These are phyloP conservation scores for Bondarzewia mesenterica DNA, from an alignment of 1,284 basidiomycete genomes.

Conservation along the genomic window DNA sequence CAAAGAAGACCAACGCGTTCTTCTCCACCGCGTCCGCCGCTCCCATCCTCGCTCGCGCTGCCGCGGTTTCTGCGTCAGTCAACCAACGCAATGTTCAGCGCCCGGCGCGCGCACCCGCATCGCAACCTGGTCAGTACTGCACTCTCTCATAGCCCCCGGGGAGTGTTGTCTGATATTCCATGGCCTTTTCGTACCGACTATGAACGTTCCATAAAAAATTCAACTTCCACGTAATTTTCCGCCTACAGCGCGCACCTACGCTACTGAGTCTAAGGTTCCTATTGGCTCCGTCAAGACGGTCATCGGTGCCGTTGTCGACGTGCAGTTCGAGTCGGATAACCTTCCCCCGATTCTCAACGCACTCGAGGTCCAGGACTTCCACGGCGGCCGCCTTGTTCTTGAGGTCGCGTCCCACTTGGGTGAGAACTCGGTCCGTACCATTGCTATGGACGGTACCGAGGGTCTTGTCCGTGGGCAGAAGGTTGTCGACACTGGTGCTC, in stretches of 20 bases:
- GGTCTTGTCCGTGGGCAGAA: constrained; percentile 99
- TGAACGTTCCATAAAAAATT: neutral
- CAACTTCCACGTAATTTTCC: constrained; percentile 15
- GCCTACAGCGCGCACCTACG: constrained; percentile 74
- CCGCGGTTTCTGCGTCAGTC: constrained; percentile 21
- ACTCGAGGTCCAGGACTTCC: constrained; percentile 92
- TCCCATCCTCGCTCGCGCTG: constrained; percentile 27
- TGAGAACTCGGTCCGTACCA: constrained; percentile 97
- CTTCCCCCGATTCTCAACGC: constrained; percentile 97
- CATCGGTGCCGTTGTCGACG: constrained; percentile 99
- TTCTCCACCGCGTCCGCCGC: constrained; percentile 60
- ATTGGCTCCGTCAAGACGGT: constrained; percentile 86
- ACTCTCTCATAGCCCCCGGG: constrained; percentile 8
- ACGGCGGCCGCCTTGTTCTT: constrained; percentile 88
- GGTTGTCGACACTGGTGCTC: constrained; percentile 93
- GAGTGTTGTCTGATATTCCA: constrained; percentile 10
- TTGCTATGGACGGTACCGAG: constrained; percentile 99
- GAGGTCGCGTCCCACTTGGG: constrained; percentile 97
- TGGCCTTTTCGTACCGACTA: constrained; percentile 5
- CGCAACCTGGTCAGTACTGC: constrained; percentile 31
- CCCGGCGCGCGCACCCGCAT: constrained; percentile 34
- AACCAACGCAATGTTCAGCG: constrained; percentile 30
- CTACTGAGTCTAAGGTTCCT: constrained; percentile 73
- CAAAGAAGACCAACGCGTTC: constrained; percentile 67
- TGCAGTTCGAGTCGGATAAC: constrained; percentile 86